Evolutionary conservation across 148 eudicot genomes (phyloP), one percentile per base, ranked within the genome.

Genomic region (Heliosperma pusillum): DNA sequence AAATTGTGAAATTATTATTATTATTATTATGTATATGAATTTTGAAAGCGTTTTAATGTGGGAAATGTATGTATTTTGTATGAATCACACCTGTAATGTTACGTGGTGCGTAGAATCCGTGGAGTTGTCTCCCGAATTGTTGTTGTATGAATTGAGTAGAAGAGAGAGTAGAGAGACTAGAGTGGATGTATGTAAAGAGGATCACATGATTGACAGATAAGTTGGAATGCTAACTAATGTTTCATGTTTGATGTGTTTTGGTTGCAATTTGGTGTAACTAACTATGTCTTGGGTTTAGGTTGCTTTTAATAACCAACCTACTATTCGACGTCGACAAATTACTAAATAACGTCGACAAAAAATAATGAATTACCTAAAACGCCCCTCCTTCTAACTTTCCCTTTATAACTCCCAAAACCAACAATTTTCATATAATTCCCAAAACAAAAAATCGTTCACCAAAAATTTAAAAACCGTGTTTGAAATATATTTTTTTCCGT

Each of bases 1-100:
- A 70, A 80, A 70, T 33, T 70, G 66, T 65, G 77, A 61, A 20
- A 21, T 10, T 57, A 42, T 42, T 42, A 42, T 7, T 42, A 42
- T 7, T 42, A 42, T 7, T 42, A 42, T 50, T 50, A 50, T 50
- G 55, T 2, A 50, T 50, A 2, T 50, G 55, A 36, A 36, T 4
- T 6, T 36, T 1, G 9, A 36, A 36, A 6, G 42, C 42, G 42
- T 36, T 36, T 6, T 6, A 5, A 5, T 36, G 42, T 36, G 42
- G 42, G 42, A 0, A 36, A 36, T 36, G 42, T 36, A 16, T 50
- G 55, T 11, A 50, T 12, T 12, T 50, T 47, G 53, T 47, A 50
- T 50, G 55, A 11, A 50, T 50, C 3, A 50, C 55, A 50, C 55
- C 55, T 50, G 55, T 50, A 50, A 15, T 50, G 55, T 50, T 50